These are phyloP conservation scores for Talaromyces adpressus DNA, from an alignment of 495 filamentous ascomycete genomes.

Conservation along the genomic window DNA sequence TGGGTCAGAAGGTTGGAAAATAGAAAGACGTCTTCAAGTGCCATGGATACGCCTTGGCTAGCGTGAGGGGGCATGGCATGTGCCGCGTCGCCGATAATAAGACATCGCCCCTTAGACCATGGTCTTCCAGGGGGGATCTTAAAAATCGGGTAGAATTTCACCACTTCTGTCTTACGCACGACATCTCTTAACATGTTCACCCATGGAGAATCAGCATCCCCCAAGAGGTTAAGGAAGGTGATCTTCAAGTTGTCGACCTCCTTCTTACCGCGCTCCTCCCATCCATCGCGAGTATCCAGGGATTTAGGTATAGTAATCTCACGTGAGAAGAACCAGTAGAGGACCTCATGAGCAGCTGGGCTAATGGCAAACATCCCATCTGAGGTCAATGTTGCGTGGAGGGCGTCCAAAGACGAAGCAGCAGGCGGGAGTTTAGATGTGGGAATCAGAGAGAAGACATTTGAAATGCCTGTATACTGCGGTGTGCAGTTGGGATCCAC, in stretches of 20 bases:
- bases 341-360: too few relatives aligned
- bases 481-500: too few relatives aligned
- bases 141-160: conserved; percentile 32
- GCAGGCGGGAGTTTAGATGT: too few relatives aligned
- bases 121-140: conserved; percentile 32
- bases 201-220: too few relatives aligned
- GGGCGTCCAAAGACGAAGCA: too few relatives aligned
- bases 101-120: conserved; percentile 31
- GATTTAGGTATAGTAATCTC: conserved; percentile 19
- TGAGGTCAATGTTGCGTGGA: too few relatives aligned
- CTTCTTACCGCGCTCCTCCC: conserved; percentile 31
- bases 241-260: conserved; percentile 29
- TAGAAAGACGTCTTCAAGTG: conserved; percentile 36
- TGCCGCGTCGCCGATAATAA: conserved; percentile 34
- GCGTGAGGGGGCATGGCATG: conserved; percentile 41
- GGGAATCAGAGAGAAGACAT: too few relatives aligned
- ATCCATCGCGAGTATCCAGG: conserved; percentile 31
- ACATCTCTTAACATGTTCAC: too few relatives aligned
- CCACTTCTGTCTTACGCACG: too few relatives aligned
- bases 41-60: conserved; percentile 39
- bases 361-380: too few relatives aligned
- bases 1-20: conserved; percentile 26
- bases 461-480: too few relatives aligned
- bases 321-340: conserved; percentile 8
- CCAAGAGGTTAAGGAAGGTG: conserved; percentile 23